A percentile compares a stretch with the other conserved stretches of the same genome.
Conservation (phyloP, 345 rosid species). For the Gynandropsis gynandra region DNA sequence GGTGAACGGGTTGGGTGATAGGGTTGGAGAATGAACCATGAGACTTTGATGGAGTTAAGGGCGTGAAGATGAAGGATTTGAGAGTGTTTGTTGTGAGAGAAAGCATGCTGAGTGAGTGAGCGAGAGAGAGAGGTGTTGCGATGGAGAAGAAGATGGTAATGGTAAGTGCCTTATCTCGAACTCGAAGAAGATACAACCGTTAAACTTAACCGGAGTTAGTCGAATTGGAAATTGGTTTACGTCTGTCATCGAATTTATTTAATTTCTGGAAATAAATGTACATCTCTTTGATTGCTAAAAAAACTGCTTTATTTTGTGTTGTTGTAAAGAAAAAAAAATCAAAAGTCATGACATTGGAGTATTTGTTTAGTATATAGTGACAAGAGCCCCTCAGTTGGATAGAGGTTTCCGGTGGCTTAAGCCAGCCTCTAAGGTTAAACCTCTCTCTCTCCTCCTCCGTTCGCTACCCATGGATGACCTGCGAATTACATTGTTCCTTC, state of each 20-base stretch:
- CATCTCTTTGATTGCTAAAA: no score
- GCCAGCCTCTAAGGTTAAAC: constrained; percentile 13
- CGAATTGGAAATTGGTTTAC: not conserved
- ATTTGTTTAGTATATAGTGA: no score
- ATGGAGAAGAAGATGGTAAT: constrained; percentile 22
- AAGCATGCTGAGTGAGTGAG: constrained; percentile 27
- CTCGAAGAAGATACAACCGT: constrained; percentile 1
- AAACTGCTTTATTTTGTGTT: no score
- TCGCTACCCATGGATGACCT: constrained; percentile 30
- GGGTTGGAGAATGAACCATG: constrained; percentile 18
- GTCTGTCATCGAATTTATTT: no score
- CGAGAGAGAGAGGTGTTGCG: constrained; percentile 23
- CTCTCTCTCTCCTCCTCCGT: no score
- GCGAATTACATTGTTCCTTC: not conserved
- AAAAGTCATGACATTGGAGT: no score
- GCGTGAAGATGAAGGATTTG: constrained; percentile 29
- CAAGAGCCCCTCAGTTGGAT: no score
- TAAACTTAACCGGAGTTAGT: constrained; percentile 24
- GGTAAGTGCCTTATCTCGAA: constrained; percentile 25
- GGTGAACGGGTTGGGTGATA: constrained; percentile 20
- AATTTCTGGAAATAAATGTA: no score
- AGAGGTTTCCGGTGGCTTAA: constrained; percentile 5
- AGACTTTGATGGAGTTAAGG: constrained; percentile 28
- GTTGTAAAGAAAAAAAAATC: no score
- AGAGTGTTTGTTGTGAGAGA: constrained; percentile 28